These are phyloP conservation scores for Phytophthora quininea DNA, from an alignment of 352 stramenopile species.

Conservation along the genomic window DNA sequence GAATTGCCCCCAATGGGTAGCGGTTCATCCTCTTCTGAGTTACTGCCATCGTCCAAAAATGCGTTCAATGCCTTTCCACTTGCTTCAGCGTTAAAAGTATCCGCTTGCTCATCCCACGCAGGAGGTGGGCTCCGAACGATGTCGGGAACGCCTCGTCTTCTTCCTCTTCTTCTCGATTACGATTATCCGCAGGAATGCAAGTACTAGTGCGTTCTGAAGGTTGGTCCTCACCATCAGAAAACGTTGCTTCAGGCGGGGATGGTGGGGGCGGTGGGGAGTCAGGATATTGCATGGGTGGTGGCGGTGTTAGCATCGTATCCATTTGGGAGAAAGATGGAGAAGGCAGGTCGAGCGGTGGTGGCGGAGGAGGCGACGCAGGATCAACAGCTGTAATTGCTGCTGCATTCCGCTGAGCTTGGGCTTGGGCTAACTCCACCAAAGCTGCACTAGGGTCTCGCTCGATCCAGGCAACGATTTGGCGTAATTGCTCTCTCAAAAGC, in stretches of 20 bases:
- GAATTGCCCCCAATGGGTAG: conserved; percentile 33
- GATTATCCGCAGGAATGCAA: conserved; percentile 2
- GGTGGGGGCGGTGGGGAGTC: conserved; percentile 40
- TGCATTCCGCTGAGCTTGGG: conserved; percentile 35
- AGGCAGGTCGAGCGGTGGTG: conserved; percentile 27
- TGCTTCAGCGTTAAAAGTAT: conserved; percentile 59
- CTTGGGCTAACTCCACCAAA: conserved; percentile 48
- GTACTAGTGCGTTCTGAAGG: conserved; percentile 4
- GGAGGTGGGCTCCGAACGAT: conserved; percentile 46
- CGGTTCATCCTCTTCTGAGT: conserved; percentile 69
- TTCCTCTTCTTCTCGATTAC: conserved; percentile 58
- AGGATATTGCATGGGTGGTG: conserved; percentile 27
- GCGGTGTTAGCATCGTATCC: not conserved
- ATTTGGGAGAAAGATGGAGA: conserved; percentile 1
- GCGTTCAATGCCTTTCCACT: conserved; percentile 76
- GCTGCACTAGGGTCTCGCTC: conserved; percentile 59
- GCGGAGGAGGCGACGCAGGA: conserved; percentile 19
- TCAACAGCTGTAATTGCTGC: conserved; percentile 20
- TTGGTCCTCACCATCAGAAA: conserved; percentile 12
- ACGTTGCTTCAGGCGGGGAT: conserved; percentile 35
- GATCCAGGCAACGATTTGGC: conserved; percentile 76
- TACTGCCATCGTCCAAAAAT: conserved; percentile 72
- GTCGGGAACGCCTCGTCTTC: conserved; percentile 80
- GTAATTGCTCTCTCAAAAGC: conserved; percentile 65
- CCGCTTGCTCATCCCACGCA: conserved; percentile 30